Percentiles rank a stretch among this genome's conserved stretches.
Evolutionary conservation across 495 filamentous ascomycete species (phyloP).

Genomic region (Xylaria palmicola): DNA sequence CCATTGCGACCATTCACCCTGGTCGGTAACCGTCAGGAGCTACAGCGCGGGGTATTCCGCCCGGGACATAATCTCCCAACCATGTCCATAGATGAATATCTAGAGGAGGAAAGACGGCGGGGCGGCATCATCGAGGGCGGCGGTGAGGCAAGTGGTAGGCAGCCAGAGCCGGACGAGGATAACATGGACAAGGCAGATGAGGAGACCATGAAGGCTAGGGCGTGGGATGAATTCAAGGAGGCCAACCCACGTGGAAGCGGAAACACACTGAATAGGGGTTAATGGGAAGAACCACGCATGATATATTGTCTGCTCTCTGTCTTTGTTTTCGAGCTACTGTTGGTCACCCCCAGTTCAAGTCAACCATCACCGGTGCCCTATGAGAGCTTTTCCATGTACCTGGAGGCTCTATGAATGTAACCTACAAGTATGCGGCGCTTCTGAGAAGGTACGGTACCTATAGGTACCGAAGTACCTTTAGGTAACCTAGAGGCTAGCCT

Average conservation of each 20-base stretch:
- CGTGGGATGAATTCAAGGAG: constrained; percentile 94
- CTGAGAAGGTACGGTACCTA: too few relatives aligned
- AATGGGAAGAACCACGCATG: constrained; percentile 10
- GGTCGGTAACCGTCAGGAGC: constrained; percentile 69
- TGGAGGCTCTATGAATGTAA: too few relatives aligned
- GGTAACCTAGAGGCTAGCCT: too few relatives aligned
- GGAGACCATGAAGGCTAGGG: constrained; percentile 89
- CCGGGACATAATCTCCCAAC: constrained; percentile 91
- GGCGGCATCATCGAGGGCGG: constrained; percentile 94
- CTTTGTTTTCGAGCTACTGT: too few relatives aligned
- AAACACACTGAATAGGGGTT: constrained; percentile 85
- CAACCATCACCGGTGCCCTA: too few relatives aligned
- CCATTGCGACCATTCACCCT: constrained; percentile 91
- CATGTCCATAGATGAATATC: constrained; percentile 96
- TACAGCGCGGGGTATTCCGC: constrained; percentile 82
- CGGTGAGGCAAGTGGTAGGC: constrained; percentile 69
- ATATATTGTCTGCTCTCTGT: too few relatives aligned
- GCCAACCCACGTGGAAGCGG: constrained; percentile 84
- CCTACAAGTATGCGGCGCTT: too few relatives aligned
- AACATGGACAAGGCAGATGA: constrained; percentile 78
- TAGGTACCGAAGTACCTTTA: too few relatives aligned
- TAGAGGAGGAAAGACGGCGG: constrained; percentile 82
- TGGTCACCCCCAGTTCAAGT: too few relatives aligned
- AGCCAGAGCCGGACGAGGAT: constrained; percentile 81
- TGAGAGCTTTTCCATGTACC: too few relatives aligned